These are phyloP conservation scores for Ustilago xerochloae DNA, from an alignment of 1,284 basidiomycete genomes.

Conservation along the genomic window DNA sequence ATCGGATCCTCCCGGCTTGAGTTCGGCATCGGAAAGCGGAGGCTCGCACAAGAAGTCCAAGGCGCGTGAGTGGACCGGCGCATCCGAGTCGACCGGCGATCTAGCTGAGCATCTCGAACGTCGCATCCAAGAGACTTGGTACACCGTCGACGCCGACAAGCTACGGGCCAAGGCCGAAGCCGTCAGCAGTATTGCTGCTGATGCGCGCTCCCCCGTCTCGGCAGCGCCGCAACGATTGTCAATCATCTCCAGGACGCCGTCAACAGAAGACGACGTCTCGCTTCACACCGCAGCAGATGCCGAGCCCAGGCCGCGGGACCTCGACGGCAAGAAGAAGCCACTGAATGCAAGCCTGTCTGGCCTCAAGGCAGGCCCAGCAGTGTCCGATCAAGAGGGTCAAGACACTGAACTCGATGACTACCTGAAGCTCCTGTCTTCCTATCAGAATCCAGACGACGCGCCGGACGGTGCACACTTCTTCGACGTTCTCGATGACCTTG, in stretches of 20 bases:
- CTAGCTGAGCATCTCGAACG: constrained; percentile 41
- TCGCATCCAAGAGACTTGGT: constrained; percentile 39
- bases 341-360: constrained; percentile 7
- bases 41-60: constrained; percentile 17
- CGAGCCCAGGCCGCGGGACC: neutral
- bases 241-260: constrained; percentile 10
- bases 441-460: constrained; percentile 44
- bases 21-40: constrained; percentile 17
- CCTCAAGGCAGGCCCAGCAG: neutral
- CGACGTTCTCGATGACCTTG: constrained; percentile 43
- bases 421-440: constrained; percentile 40
- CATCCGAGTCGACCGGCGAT: constrained; percentile 43
- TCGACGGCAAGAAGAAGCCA: neutral
- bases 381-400: constrained; percentile 6
- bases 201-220: constrained; percentile 2
- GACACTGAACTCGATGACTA: constrained; percentile 41
- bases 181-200: constrained; percentile 12
- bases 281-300: constrained; percentile 17
- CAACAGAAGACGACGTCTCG: constrained; percentile 27
- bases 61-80: constrained; percentile 32
- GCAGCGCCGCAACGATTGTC: neutral
- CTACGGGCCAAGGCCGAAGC: constrained; percentile 20
- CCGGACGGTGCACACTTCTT: constrained; percentile 40
- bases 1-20: constrained; percentile 7
- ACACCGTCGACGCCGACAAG: constrained; percentile 20